These are phyloP conservation scores for Cucurbita argyrosperma DNA, from an alignment of 306 rosid genomes.

Conservation along the genomic window DNA sequence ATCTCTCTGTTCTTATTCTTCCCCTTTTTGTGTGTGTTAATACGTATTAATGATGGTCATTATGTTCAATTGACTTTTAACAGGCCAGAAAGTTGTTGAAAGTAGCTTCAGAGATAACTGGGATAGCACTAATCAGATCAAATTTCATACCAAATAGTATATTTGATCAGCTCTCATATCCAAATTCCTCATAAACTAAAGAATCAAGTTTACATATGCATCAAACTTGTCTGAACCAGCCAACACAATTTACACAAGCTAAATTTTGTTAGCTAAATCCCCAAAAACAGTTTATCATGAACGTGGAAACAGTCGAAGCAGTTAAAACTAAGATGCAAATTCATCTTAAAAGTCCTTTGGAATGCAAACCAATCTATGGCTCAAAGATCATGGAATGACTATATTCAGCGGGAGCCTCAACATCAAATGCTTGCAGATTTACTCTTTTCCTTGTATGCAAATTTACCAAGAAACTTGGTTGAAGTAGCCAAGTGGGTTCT, in stretches of 20 bases:
- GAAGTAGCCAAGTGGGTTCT: not conserved
- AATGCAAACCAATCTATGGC: not conserved
- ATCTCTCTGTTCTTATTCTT: not conserved
- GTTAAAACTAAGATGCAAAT: not conserved
- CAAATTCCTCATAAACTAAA: conserved; percentile 7
- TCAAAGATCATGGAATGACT: not conserved
- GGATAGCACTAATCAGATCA: not conserved
- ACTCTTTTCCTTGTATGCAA: not conserved
- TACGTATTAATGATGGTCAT: not conserved
- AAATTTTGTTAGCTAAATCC: conserved; percentile 1
- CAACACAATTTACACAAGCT: conserved; percentile 8
- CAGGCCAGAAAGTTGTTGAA: not conserved
- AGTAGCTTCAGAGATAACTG: not conserved
- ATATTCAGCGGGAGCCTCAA: not conserved
- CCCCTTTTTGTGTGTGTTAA: not conserved
- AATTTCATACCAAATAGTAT: conserved; percentile 1
- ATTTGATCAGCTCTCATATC: not conserved
- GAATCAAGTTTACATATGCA: conserved; percentile 11
- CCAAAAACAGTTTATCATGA: not conserved
- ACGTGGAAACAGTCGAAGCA: not conserved
- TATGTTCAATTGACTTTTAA: not conserved
- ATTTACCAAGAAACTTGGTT: not conserved
- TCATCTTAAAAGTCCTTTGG: not conserved
- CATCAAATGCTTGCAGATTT: not conserved
- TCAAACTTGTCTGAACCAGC: conserved; percentile 8